Evolutionary conservation across 2,329 filamentous ascomycete genomes (phyloP), one percentile per base, ranked within the genome.

Genomic region (Alternaria burnsii): DNA sequence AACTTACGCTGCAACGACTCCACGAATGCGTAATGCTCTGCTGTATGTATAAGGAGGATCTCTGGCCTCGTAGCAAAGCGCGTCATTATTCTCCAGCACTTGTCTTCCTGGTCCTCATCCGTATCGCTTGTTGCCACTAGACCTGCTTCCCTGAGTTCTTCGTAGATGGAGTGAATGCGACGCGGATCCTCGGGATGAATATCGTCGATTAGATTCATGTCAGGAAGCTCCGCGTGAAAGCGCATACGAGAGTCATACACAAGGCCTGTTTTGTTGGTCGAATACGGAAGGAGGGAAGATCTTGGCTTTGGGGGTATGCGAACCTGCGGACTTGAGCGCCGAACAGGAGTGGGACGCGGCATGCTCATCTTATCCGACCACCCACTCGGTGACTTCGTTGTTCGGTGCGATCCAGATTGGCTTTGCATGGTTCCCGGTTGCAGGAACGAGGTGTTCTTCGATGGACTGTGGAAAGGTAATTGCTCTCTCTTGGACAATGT

Each of bases 161-260:
- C 90, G 84, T 95, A 97, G 68, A 99, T 99, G 71, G 92, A 90
- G 71, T 94, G 92, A 61, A 99, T 97, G 14, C 95, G 89, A 28
- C 93, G 86, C 1, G 95, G 95, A 71, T 99, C 95, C 78, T 99
- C 95, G 0, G 95, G 95, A 73, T 99, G 95, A 22, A 96, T 90
- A 22, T 94, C 90, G 48, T 89, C 86, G 1, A 86, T 76, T 0
- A 71, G 64, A 55, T 67, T 68, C 30, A 70, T 61, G 18, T 82
- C 79, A 4, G 82, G 80, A 3, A 84, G 82, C 75, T 97, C 97
- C 55, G 93, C 91, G 76, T 99, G 95, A 62, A 96, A 91, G 62
- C 95, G 93, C 95, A 99, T 99, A 32, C 94, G 88, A 58, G 92
- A 89, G 80, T 99, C 95, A 76, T 98, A 99, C 67, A 85, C 81